phyloP scores from a whole-genome alignment of 371 early-diverging fungal genomes.

The Actinomucor elegans region DNA sequence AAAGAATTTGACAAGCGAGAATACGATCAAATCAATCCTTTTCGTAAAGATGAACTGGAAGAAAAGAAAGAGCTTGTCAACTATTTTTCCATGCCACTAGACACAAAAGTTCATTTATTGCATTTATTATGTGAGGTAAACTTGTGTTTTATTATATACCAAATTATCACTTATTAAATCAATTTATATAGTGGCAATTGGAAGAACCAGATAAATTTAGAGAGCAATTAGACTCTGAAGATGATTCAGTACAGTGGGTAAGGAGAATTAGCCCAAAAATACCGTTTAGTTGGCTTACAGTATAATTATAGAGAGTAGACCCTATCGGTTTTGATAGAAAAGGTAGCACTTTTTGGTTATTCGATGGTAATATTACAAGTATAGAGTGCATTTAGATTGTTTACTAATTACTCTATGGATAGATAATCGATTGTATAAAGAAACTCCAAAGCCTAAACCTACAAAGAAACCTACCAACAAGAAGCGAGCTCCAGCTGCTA shows the following conservation, averaged over 20 bases:
- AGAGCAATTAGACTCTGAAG: slow-evolving; percentile 52
- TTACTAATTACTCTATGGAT: neutral
- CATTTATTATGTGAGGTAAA: slow-evolving; percentile 48
- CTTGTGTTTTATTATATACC: no score
- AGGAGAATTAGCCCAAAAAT: neutral
- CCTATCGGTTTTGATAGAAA: slow-evolving; percentile 70
- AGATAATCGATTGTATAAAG: slow-evolving; percentile 73
- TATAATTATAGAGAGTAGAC: slow-evolving; percentile 61
- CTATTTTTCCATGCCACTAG: slow-evolving; percentile 44
- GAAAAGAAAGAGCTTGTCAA: slow-evolving; percentile 13
- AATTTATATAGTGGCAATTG: slow-evolving; percentile 66
- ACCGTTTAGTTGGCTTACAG: neutral
- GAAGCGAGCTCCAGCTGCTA: slow-evolving; percentile 3
- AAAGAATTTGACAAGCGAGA: slow-evolving; percentile 55
- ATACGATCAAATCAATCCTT: slow-evolving; percentile 30
- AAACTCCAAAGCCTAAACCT: slow-evolving; percentile 42
- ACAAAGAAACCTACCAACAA: slow-evolving; percentile 21
- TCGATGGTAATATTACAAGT: slow-evolving; percentile 61
- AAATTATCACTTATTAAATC: no score
- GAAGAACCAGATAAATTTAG: slow-evolving; percentile 68
- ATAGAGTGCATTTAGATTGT: neutral
- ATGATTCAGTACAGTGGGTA: slow-evolving; percentile 70
- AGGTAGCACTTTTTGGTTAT: slow-evolving; percentile 73
- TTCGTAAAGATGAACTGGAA: slow-evolving; percentile 14
- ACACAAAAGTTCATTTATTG: slow-evolving; percentile 47